Evolutionary conservation across 2,329 filamentous ascomycete species (phyloP).

Genomic region (Penicillium glabrum): DNA sequence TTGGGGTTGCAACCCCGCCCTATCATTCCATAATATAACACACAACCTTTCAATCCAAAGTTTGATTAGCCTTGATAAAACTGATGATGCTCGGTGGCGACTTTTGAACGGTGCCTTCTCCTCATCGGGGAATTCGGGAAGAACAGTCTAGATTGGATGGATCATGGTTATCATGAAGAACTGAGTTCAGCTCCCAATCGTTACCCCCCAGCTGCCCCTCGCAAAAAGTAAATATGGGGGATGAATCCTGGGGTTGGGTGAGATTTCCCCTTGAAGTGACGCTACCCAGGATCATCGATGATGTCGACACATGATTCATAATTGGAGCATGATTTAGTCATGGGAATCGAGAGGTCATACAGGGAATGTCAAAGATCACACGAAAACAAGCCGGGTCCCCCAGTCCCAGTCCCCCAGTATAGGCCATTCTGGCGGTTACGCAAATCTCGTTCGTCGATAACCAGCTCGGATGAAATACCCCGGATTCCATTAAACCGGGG

Average conservation of each 20-base stretch:
- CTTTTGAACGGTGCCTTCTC: background rate
- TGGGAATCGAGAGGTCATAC: slow-evolving; percentile 18
- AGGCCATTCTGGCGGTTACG: background rate
- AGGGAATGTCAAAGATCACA: background rate
- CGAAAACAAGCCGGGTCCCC: slow-evolving; percentile 15
- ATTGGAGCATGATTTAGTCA: slow-evolving; percentile 22
- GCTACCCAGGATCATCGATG: slow-evolving; percentile 24
- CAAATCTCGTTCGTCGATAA: slow-evolving; percentile 6
- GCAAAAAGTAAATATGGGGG: slow-evolving; percentile 2
- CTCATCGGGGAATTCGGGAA: background rate
- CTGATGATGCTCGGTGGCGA: slow-evolving; percentile 1
- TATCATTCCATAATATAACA: background rate
- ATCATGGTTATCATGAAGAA: background rate
- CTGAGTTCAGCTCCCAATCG: background rate
- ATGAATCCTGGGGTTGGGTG: slow-evolving; percentile 5
- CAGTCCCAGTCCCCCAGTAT: background rate
- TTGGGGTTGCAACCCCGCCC: background rate
- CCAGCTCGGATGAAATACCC: slow-evolving; percentile 6
- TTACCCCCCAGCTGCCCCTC: background rate
- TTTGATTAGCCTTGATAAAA: background rate
- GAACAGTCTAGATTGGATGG: slow-evolving; percentile 4
- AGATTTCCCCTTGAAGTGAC: slow-evolving; percentile 12
- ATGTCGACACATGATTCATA: slow-evolving; percentile 22
- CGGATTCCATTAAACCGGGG: slow-evolving; percentile 3
- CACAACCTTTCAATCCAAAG: no score